These are phyloP conservation scores for Pulveroboletus frians DNA, from an alignment of 768 basidiomycete genomes.

Conservation along the genomic window DNA sequence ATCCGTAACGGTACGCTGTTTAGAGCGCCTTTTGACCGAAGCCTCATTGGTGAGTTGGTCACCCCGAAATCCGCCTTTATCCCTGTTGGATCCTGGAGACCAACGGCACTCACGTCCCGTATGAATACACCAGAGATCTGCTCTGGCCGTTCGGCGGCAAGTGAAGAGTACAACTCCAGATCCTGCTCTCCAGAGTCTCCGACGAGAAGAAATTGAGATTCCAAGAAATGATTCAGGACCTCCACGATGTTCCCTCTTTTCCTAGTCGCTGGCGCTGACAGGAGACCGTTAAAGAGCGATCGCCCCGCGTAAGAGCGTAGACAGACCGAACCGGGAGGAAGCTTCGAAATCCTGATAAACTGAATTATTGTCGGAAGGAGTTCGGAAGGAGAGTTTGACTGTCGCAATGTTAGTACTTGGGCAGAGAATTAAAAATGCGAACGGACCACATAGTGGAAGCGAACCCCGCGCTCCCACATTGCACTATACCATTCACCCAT, in stretches of 20 bases:
- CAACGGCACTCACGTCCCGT: constrained; percentile 55
- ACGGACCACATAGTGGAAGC: constrained; percentile 88
- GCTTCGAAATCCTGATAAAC: constrained; percentile 64
- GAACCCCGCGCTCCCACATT: constrained; percentile 66
- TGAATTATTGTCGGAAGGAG: constrained; percentile 72
- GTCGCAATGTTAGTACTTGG: constrained; percentile 5
- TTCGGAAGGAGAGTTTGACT: constrained; percentile 90
- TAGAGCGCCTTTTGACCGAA: constrained; percentile 3
- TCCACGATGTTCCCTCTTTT: constrained; percentile 82
- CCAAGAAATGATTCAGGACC: constrained; percentile 66
- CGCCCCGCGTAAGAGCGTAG: constrained; percentile 83
- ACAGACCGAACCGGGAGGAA: constrained; percentile 73
- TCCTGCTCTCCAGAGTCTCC: constrained; percentile 97
- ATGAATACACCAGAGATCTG: constrained; percentile 81
- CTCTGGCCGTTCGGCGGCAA: constrained; percentile 63
- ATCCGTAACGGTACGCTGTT: background rate
- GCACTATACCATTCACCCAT: constrained; percentile 75
- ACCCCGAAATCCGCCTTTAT: constrained; percentile 6
- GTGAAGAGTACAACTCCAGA: constrained; percentile 77
- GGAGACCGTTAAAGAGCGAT: constrained; percentile 76
- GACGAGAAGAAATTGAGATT: constrained; percentile 74
- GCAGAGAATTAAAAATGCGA: background rate
- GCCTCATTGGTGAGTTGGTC: constrained; percentile 3
- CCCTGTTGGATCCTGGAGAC: constrained; percentile 64
- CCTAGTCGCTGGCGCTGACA: constrained; percentile 75